Evolutionary conservation across 257 asterid species (phyloP), one percentile per base, ranked within the genome.

Genomic region (Ilex asprella): DNA sequence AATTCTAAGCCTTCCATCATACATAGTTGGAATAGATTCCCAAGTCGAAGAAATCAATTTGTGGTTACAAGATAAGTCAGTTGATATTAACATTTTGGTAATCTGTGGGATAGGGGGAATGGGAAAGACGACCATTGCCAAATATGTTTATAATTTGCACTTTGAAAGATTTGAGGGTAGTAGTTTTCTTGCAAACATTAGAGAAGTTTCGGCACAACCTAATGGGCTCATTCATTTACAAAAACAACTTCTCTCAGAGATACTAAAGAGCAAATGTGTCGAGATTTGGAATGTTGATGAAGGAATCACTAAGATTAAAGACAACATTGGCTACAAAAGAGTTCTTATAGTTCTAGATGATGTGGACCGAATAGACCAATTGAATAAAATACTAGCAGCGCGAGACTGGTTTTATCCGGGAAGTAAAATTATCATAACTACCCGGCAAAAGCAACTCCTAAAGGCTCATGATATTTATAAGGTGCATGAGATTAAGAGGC

Each of bases 331-430:
- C 27, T n/a, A 21, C 21, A 61, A 55, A 56, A 68, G 50, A 57
- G 35, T 55, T n/a, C 58, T 67, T 3, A n/a, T 67, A 13, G 65
- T 60, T 55, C 55, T 67, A n/a, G 72, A 67, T 67, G 67, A 67
- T 55, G 55, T 67, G 21, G 62, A 67, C 53, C 46, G 60, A 27
- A 60, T 39, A 32, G 51, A 62, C 0, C 73, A 61, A 3, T 59
- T 69, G 31, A 31, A 63, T 32, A 29, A 30, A 6, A 49, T 69
- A 1, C 41, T 31, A 16, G 68, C 63, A 15, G 35, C 43, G 58
- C 30, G 51, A 29, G 44, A 52, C 39, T 58, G 67, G 44, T 56
- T 69, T 51, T 32, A 41, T 12, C n/a, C 54, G 44, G 60, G 68
- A 43, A 62, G 67, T 62, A 69, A 56, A 62, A 35, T 62, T 21